Conservation (phyloP, 768 basidiomycete genomes). For the Tylopilus balloui region DNA sequence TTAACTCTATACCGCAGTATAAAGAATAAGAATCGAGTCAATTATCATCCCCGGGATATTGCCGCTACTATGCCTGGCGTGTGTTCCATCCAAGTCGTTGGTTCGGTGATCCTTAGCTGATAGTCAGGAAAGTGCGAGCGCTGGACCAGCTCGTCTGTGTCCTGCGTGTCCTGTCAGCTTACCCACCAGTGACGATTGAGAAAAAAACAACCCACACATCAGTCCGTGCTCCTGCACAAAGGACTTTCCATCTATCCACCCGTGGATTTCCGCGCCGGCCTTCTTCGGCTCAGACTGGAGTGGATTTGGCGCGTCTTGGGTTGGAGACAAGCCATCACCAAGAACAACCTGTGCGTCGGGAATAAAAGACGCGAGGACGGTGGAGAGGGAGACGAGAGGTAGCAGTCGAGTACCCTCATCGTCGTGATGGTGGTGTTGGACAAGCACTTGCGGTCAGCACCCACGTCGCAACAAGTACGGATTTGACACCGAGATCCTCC, state of each 20-base stretch:
- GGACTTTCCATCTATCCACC: slow-evolving; percentile 62
- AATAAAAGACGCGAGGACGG: slow-evolving; percentile 36
- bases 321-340: slow-evolving; percentile 23
- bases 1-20: slow-evolving; percentile 7
- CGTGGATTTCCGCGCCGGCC: slow-evolving; percentile 49
- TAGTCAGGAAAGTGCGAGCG: slow-evolving; percentile 50
- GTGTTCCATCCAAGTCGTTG: slow-evolving; percentile 37
- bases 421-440: slow-evolving; percentile 17
- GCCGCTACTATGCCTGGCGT: slow-evolving; percentile 24
- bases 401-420: slow-evolving; percentile 40
- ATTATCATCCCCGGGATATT: not conserved
- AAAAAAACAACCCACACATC: slow-evolving; percentile 69
- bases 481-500: slow-evolving; percentile 18
- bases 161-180: slow-evolving; percentile 1
- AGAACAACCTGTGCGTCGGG: slow-evolving; percentile 45
- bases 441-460: not conserved
- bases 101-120: slow-evolving; percentile 59
- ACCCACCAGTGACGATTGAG: too few relatives aligned
- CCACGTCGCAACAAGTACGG: too few relatives aligned
- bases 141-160: slow-evolving; percentile 57
- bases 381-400: slow-evolving; percentile 33
- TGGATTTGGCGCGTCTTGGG: slow-evolving; percentile 31
- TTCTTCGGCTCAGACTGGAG: slow-evolving; percentile 39
- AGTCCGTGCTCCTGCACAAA: slow-evolving; percentile 70
- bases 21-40: slow-evolving; percentile 9